Conservation (phyloP, 2,329 filamentous ascomycete species). For the Epichloe baconii region DNA sequence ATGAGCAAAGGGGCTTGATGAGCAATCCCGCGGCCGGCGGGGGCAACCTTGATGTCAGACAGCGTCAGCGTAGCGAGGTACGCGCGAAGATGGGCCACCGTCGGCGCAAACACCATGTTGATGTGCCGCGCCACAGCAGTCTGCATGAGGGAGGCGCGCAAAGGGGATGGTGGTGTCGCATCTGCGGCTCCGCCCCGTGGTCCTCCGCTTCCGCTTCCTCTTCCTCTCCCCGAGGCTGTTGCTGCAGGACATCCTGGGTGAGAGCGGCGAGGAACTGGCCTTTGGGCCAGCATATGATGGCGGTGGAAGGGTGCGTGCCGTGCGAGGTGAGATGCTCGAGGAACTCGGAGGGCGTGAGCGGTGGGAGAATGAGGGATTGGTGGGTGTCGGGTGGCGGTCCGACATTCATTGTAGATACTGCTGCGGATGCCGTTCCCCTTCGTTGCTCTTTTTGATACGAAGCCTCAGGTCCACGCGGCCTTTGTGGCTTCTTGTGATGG, state of each 20-base stretch:
- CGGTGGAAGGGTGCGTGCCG: slow-evolving; percentile 43
- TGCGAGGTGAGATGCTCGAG: slow-evolving; percentile 49
- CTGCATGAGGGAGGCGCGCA: slow-evolving; percentile 54
- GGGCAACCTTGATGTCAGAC: slow-evolving; percentile 20
- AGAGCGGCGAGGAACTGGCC: slow-evolving; percentile 52
- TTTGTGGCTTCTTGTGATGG: too few relatives aligned
- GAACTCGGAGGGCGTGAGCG: slow-evolving; percentile 45
- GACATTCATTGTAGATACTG: background rate
- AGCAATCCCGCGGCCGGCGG: slow-evolving; percentile 17
- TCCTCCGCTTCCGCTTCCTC: background rate
- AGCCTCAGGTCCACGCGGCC: background rate
- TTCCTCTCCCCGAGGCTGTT: slow-evolving; percentile 8
- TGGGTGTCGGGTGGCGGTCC: slow-evolving; percentile 5
- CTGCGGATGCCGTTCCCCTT: background rate
- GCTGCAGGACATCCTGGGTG: slow-evolving; percentile 28
- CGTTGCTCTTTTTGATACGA: background rate
- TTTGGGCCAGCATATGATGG: slow-evolving; percentile 58
- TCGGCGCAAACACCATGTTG: slow-evolving; percentile 58
- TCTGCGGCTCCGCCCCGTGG: background rate
- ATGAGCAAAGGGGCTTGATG: slow-evolving; percentile 33
- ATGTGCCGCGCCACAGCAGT: slow-evolving; percentile 57
- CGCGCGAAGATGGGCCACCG: slow-evolving; percentile 64
- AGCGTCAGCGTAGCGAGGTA: slow-evolving; percentile 49
- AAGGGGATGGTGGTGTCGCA: slow-evolving; percentile 22
- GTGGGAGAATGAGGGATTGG: slow-evolving; percentile 33